Evolutionary conservation across 352 stramenopile genomes (phyloP).

Genomic region (Blastocystis sp.): DNA sequence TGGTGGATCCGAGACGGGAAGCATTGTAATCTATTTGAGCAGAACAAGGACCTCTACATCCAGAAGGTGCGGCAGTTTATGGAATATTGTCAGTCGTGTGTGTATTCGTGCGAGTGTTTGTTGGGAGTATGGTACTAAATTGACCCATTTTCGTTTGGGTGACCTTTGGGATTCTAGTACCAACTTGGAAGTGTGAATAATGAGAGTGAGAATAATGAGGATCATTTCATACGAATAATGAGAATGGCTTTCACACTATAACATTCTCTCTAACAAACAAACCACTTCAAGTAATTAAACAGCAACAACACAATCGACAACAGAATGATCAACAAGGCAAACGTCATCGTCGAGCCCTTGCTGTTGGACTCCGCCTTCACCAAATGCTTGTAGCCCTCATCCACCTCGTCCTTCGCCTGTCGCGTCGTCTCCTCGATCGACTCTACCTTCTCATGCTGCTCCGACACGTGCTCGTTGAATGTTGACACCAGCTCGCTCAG

Average conservation of each 20-base stretch:
- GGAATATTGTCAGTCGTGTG: neutral
- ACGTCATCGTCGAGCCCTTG: neutral
- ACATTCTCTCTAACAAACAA: no score
- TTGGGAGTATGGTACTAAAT: neutral
- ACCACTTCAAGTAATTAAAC: neutral
- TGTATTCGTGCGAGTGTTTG: neutral
- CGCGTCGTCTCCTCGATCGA: neutral
- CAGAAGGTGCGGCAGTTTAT: neutral
- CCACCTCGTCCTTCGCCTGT: slow-evolving; percentile 1
- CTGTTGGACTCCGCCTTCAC: neutral
- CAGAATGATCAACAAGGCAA: neutral
- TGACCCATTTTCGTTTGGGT: no score
- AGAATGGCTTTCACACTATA: no score
- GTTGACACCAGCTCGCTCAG: neutral
- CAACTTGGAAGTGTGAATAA: neutral
- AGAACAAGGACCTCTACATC: slow-evolving; percentile 3
- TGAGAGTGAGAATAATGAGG: no score
- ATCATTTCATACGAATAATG: no score
- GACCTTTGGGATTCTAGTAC: no score
- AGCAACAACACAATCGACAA: neutral
- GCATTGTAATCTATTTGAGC: neutral
- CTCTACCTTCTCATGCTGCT: slow-evolving; percentile 44
- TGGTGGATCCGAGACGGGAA: slow-evolving; percentile 16
- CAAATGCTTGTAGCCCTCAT: neutral
- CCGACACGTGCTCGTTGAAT: neutral